Evolutionary conservation across 2,329 filamentous ascomycete species (phyloP), one percentile per base, ranked within the genome.

Genomic region (Penicillium frequentans): DNA sequence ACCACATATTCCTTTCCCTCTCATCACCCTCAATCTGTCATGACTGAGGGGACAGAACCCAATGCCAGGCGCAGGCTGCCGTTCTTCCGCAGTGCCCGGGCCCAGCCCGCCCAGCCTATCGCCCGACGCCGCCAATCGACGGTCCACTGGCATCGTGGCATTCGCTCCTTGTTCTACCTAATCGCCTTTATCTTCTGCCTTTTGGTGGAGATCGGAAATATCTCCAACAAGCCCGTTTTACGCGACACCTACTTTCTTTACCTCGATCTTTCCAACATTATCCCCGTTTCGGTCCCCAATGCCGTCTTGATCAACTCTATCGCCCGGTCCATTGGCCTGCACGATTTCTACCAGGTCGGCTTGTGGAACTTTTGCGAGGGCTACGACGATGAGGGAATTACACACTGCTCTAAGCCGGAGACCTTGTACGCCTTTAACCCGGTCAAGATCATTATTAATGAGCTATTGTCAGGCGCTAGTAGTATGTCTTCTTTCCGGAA

Each of bases 281-380:
- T 96, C 55, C 89, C 90, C 0, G 79, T 85, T 33, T 86, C 84
- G 5, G 84, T 90, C 16, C 88, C 89, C 43, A 89, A 92, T 70
- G 86, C 86, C 10, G 77, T 82, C 24, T 82, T 96, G 46, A 89
- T 96, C 75, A 96, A 96, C 79, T 91, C 87, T 46, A 92, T 96
- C 63, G 91, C 92, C 4, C 87, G 90, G 51, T 90, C 89, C 23
- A 81, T 97, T 53, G 93, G 93, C 29, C 82, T 97, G 49, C 91
- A 96, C 72, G 93, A 97, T 75, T 97, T 96, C 76, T 97, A 97
- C 75, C 90, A 92, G 68, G 90, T 96, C 27, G 93, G 93, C 6
- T 77, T 97, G 42, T 98, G 93, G 93, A 89, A 87, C 58, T 96
- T 89, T 73, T 98, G 93, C 75, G 90, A 96, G 73, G 93, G 93